A percentile compares a stretch with the other conserved stretches of the same genome.
Conservation (phyloP, 257 asterid species). For the Lavandula angustifolia region DNA sequence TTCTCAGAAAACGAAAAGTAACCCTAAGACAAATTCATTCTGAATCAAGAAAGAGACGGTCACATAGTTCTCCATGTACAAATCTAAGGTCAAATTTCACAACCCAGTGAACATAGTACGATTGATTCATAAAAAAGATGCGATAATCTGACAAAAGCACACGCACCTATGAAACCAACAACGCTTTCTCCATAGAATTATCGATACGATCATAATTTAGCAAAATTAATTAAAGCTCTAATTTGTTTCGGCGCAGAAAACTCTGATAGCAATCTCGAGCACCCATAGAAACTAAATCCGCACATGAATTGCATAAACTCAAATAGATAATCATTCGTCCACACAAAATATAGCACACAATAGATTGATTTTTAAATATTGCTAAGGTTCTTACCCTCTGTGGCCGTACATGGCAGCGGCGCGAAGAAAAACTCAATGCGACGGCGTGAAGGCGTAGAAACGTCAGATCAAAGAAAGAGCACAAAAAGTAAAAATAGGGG, state of each 20-base stretch:
- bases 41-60: not conserved
- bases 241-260: not conserved
- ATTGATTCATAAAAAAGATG: not conserved
- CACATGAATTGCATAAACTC: not conserved
- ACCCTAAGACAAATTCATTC: not conserved
- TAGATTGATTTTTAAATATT: not conserved
- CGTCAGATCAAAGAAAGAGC: too few relatives aligned
- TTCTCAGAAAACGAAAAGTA: not conserved
- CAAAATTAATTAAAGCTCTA: not conserved
- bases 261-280: not conserved
- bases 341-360: not conserved
- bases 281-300: not conserved
- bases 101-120: too few relatives aligned
- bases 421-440: too few relatives aligned
- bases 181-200: too few relatives aligned
- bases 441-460: too few relatives aligned
- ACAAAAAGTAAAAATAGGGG: too few relatives aligned
- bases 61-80: not conserved
- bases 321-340: not conserved
- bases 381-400: conserved; percentile 23
- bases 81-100: too few relatives aligned
- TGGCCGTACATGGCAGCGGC: conserved; percentile 32
- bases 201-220: not conserved
- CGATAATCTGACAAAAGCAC: not conserved
- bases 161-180: too few relatives aligned